Evolutionary conservation across 2,329 filamentous ascomycete genomes (phyloP).

Genomic region (Cordyceps cicadae): DNA sequence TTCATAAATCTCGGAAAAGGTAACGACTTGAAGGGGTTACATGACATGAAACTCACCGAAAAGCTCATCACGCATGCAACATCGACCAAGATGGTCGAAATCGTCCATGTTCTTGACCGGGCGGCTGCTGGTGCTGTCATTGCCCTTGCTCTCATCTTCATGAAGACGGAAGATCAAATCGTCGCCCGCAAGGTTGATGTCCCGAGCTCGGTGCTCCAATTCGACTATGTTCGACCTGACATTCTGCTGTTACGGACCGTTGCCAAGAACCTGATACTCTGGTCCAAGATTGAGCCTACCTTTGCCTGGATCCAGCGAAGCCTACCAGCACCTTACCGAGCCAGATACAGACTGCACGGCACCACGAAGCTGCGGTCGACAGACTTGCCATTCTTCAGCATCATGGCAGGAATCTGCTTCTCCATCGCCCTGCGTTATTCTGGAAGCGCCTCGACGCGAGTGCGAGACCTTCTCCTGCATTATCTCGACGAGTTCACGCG

Average conservation of each 20-base stretch:
- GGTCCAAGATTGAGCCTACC: constrained; percentile 70
- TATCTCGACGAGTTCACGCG: constrained; percentile 84
- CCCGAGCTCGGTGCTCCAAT: constrained; percentile 81
- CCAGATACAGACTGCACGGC: constrained; percentile 49
- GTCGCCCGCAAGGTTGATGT: constrained; percentile 89
- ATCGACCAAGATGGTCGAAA: constrained; percentile 79
- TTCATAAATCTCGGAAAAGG: constrained; percentile 93
- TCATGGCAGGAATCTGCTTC: constrained; percentile 82
- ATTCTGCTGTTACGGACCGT: constrained; percentile 84
- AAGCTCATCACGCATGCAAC: constrained; percentile 79
- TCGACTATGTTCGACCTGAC: constrained; percentile 91
- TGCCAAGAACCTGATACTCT: constrained; percentile 85
- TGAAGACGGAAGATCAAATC: constrained; percentile 87
- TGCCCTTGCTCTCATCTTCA: constrained; percentile 84
- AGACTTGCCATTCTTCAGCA: constrained; percentile 88
- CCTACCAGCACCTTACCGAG: constrained; percentile 62
- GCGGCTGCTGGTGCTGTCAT: constrained; percentile 90
- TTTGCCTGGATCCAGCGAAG: constrained; percentile 68
- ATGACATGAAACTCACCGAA: constrained; percentile 90
- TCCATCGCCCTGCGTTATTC: constrained; percentile 66
- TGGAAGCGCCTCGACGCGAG: constrained; percentile 60
- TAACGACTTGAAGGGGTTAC: constrained; percentile 74
- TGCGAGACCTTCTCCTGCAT: constrained; percentile 71
- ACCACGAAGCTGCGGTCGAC: constrained; percentile 62
- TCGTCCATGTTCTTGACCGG: constrained; percentile 87